A percentile compares a stretch with the other conserved stretches of the same genome.
Conservation (phyloP, 129 eudicot species). For the Arctium minus region DNA sequence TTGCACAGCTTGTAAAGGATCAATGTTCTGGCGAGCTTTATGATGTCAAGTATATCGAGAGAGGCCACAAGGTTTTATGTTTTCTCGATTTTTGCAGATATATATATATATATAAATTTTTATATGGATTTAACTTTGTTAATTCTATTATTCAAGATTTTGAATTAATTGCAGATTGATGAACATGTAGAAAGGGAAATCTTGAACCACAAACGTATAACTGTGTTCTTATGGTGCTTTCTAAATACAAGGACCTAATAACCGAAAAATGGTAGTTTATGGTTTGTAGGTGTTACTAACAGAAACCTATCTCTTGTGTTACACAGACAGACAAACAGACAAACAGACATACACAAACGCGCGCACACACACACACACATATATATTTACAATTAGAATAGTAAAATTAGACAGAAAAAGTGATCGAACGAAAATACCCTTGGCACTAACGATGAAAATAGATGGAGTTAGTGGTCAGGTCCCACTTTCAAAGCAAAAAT, state of each 20-base stretch:
- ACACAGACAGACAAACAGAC: too few relatives aligned
- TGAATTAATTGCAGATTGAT: constrained; percentile 42
- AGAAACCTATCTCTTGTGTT: constrained; percentile 34
- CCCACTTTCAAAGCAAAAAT: too few relatives aligned
- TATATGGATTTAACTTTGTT: neutral
- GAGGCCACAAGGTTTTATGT: constrained; percentile 50
- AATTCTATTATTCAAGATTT: neutral
- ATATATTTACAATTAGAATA: too few relatives aligned
- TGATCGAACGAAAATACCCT: too few relatives aligned
- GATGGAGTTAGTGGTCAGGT: too few relatives aligned
- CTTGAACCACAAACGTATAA: constrained; percentile 37
- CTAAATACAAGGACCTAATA: neutral
- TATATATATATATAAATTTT: too few relatives aligned
- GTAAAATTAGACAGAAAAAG: too few relatives aligned
- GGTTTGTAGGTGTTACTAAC: constrained; percentile 48
- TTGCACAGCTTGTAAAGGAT: constrained; percentile 61
- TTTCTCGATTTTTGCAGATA: neutral
- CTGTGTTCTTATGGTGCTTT: neutral
- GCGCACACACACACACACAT: too few relatives aligned
- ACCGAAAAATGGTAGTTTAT: neutral
- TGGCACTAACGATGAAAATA: too few relatives aligned
- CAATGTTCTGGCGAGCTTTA: constrained; percentile 47
- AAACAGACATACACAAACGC: too few relatives aligned
- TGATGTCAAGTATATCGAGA: constrained; percentile 60
- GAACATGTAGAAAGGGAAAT: constrained; percentile 69